phyloP scores from a whole-genome alignment of 768 basidiomycete species.

The Pisolithus albus region DNA sequence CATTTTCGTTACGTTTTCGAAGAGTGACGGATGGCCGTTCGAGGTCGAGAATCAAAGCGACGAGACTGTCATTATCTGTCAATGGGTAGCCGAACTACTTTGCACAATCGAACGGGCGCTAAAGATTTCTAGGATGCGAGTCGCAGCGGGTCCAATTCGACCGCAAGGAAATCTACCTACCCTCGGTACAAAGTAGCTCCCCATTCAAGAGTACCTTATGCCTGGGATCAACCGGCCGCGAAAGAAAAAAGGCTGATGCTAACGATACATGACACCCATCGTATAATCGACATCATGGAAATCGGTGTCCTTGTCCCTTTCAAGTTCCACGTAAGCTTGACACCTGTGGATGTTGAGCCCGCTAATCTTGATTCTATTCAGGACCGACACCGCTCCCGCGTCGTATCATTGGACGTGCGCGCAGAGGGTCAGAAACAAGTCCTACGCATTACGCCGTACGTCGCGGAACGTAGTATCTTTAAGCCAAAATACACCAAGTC shows the following conservation, averaged over 20 bases:
- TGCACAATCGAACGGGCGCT: neutral
- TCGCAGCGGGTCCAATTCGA: conserved; percentile 29
- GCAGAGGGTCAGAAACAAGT: conserved; percentile 84
- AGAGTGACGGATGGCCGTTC: conserved; percentile 79
- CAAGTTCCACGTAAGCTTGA: conserved; percentile 60
- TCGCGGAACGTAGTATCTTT: conserved; percentile 79
- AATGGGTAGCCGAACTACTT: conserved; percentile 47
- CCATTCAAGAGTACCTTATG: conserved; percentile 57
- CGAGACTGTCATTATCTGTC: conserved; percentile 57
- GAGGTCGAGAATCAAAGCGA: conserved; percentile 85
- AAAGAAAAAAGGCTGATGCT: conserved; percentile 74
- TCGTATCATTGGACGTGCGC: conserved; percentile 85
- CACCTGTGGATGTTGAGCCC: neutral
- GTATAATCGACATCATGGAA: conserved; percentile 86
- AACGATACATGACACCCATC: conserved; percentile 49
- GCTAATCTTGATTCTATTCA: conserved; percentile 17
- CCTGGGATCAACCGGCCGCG: conserved; percentile 91
- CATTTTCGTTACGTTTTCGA: conserved; percentile 74
- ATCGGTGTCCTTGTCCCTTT: conserved; percentile 90
- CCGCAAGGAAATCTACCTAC: conserved; percentile 30
- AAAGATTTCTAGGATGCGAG: conserved; percentile 35
- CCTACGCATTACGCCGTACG: conserved; percentile 81
- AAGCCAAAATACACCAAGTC: conserved; percentile 58
- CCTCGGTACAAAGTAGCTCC: conserved; percentile 52
- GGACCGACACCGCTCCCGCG: conserved; percentile 51